phyloP scores from a whole-genome alignment of 1,284 basidiomycete genomes.

The Porogramme epimiltina region DNA sequence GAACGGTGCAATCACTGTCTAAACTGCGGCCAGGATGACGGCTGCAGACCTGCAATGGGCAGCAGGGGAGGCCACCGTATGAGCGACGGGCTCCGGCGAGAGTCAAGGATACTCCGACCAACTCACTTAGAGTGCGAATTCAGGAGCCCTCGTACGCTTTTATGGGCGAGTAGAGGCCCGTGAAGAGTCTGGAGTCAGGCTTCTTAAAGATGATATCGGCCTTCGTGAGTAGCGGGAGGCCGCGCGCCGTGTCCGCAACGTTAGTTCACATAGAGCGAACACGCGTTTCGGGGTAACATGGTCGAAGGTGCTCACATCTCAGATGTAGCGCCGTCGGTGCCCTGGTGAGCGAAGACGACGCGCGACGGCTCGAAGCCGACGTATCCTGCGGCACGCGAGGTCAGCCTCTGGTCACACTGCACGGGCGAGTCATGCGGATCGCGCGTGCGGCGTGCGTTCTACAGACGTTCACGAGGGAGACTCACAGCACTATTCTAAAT shows the following conservation, averaged over 20 bases:
- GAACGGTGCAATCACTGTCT: conserved; percentile 31
- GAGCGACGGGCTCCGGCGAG: not conserved
- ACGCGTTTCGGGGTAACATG: not conserved
- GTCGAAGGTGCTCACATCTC: conserved; percentile 42
- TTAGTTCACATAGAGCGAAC: not conserved
- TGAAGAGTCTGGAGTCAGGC: conserved; percentile 55
- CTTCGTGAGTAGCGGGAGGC: conserved; percentile 55
- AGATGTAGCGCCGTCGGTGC: conserved; percentile 47
- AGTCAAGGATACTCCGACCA: not conserved
- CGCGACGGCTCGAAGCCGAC: conserved; percentile 30
- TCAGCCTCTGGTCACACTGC: too few relatives aligned
- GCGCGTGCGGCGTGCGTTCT: too few relatives aligned
- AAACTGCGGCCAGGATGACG: conserved; percentile 38
- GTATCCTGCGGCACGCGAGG: conserved; percentile 32
- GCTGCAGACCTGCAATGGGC: conserved; percentile 32
- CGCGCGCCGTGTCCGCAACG: conserved; percentile 26
- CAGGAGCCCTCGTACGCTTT: conserved; percentile 57
- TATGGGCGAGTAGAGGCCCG: conserved; percentile 49
- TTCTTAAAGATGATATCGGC: conserved; percentile 42
- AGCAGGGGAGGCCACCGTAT: not conserved
- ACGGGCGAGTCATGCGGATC: too few relatives aligned
- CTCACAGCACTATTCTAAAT: conserved; percentile 48
- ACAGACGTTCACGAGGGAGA: too few relatives aligned
- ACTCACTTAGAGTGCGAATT: conserved; percentile 53
- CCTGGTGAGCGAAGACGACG: conserved; percentile 36